These are phyloP conservation scores for Aspergillus kassunensis DNA, from an alignment of 495 filamentous ascomycete species.

Conservation along the genomic window DNA sequence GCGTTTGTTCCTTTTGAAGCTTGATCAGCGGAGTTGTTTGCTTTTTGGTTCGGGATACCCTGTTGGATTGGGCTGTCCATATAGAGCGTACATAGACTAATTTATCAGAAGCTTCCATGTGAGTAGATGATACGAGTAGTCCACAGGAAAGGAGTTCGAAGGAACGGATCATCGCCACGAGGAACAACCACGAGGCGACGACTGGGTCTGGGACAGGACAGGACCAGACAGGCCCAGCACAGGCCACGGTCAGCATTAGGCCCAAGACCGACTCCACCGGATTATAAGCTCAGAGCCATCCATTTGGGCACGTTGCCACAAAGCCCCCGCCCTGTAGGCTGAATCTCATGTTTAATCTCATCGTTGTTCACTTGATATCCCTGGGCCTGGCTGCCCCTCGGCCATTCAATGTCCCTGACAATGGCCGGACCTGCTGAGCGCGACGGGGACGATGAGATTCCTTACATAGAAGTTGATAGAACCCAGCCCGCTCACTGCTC, in stretches of 20 bases:
- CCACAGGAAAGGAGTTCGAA: too few species aligned
- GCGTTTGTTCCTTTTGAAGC: neutral
- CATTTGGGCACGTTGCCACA: constrained; percentile 34
- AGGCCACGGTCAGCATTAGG: too few species aligned
- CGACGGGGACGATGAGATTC: constrained; percentile 7
- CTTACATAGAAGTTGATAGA: neutral
- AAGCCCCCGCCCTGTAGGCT: constrained; percentile 12
- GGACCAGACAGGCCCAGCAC: too few species aligned
- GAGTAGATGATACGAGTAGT: too few species aligned
- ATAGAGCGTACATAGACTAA: constrained; percentile 19
- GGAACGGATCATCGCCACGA: neutral
- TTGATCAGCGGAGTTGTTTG: constrained; percentile 3
- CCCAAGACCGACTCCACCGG: too few species aligned
- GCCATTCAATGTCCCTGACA: neutral
- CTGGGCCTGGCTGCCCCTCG: constrained; percentile 5
- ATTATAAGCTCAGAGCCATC: constrained; percentile 25
- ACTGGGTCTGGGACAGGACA: too few species aligned
- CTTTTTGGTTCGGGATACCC: constrained; percentile 7
- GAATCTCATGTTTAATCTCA: too few species aligned
- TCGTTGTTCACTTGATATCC: too few species aligned
- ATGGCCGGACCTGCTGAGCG: neutral
- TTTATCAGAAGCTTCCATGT: too few species aligned
- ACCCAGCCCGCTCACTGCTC: too few species aligned
- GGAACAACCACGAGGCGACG: neutral
- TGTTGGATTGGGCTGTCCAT: constrained; percentile 8